Percentiles rank a stretch among this genome's conserved stretches.
These are phyloP conservation scores for Leishmania mexicana DNA, from an alignment of 208 protist genomes.

Conservation along the genomic window DNA sequence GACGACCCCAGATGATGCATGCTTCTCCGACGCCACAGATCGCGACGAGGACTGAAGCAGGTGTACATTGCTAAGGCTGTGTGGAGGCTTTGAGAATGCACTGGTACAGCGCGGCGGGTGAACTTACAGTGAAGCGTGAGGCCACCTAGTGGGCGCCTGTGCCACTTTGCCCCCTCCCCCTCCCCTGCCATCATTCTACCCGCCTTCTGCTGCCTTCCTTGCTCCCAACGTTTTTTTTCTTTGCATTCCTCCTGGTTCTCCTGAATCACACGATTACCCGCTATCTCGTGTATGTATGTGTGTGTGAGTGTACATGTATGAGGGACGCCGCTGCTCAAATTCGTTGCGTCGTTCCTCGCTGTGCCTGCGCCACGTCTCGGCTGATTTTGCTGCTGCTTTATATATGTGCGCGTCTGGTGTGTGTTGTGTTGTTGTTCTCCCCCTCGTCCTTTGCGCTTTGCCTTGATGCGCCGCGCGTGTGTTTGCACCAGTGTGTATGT, in stretches of 20 bases:
- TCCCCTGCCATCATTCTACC: background rate
- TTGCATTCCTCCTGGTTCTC: no score
- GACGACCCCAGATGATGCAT: constrained; percentile 22
- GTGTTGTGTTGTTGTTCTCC: background rate
- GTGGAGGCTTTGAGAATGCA: background rate
- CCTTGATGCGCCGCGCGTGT: background rate
- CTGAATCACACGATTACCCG: no score
- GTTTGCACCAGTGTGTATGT: background rate
- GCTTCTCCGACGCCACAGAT: constrained; percentile 19
- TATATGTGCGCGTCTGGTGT: no score
- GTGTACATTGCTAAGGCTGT: background rate
- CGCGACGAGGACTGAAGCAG: constrained; percentile 2
- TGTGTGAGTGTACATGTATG: background rate
- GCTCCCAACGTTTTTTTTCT: background rate
- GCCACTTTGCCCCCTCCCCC: background rate
- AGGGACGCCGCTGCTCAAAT: background rate
- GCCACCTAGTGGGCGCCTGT: background rate
- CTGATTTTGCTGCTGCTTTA: background rate
- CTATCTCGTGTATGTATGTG: background rate
- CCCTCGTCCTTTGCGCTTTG: background rate
- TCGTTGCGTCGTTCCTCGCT: background rate
- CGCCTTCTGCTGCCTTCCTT: background rate
- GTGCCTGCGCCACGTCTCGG: background rate
- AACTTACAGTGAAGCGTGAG: background rate
- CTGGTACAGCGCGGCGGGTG: background rate